Evolutionary conservation across 495 filamentous ascomycete species (phyloP).

Genomic region (Penicillium macrosclerotiorum): DNA sequence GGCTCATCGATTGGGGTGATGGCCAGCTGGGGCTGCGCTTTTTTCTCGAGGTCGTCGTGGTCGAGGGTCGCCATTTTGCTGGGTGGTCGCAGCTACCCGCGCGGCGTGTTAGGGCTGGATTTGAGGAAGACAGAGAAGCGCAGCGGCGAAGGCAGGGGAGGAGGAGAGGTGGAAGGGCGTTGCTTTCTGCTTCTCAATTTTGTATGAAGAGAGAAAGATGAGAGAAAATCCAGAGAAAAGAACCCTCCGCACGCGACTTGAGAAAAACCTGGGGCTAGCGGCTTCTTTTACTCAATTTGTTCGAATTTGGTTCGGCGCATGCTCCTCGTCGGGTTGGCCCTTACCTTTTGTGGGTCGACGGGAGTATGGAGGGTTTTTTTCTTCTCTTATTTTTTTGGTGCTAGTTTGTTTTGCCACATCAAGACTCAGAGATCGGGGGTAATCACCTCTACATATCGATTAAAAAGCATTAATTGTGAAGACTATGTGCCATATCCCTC

Average conservation of each 20-base stretch:
- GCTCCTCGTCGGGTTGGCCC: not conserved
- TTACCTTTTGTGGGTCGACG: not conserved
- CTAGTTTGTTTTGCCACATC: not conserved
- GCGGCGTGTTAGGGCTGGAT: not conserved
- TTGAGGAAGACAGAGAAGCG: not conserved
- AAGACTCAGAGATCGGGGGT: too few relatives aligned
- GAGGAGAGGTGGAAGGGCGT: not conserved
- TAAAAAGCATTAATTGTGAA: too few relatives aligned
- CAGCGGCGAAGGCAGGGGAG: not conserved
- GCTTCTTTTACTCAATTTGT: too few relatives aligned
- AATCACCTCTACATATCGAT: too few relatives aligned
- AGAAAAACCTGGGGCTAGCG: constrained; percentile 2
- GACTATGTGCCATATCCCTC: too few relatives aligned
- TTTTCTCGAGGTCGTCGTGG: constrained; percentile 47
- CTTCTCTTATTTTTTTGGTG: not conserved
- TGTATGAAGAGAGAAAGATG: too few relatives aligned
- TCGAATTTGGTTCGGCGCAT: too few relatives aligned
- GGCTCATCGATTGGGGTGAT: constrained; percentile 16
- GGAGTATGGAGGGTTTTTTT: not conserved
- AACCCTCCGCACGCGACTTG: constrained; percentile 4
- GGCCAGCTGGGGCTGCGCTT: constrained; percentile 50
- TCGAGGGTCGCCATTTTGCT: constrained; percentile 45
- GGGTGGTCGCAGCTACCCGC: not conserved
- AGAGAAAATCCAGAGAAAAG: not conserved
- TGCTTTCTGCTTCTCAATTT: too few relatives aligned